Percentiles rank a stretch among this genome's conserved stretches.
Evolutionary conservation across 495 filamentous ascomycete species (phyloP).

Genomic region (Penicillium dipodomyicola): DNA sequence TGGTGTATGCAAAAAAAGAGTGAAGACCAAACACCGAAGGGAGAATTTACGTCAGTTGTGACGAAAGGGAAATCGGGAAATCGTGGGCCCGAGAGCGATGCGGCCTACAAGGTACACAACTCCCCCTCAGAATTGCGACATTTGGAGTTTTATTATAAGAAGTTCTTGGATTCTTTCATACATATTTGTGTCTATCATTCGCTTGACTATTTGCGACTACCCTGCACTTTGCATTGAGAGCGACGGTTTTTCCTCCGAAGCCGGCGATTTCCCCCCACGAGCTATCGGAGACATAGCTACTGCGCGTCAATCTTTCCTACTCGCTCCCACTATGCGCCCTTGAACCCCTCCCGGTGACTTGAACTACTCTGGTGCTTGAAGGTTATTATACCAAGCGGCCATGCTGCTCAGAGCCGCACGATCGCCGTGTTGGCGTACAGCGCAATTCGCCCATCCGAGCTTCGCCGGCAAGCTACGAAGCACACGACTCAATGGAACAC

Average conservation of each 20-base stretch:
- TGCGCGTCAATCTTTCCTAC: conserved; percentile 15
- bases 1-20: conserved; percentile 22
- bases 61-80: conserved; percentile 25
- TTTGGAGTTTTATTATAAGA: conserved; percentile 6
- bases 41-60: conserved; percentile 37
- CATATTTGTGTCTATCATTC: conserved; percentile 4
- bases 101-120: conserved; percentile 18
- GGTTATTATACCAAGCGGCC: conserved; percentile 15
- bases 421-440: conserved; percentile 41
- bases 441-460: conserved; percentile 32
- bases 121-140: conserved; percentile 25
- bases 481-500: conserved; percentile 25
- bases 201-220: background rate
- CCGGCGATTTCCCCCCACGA: conserved; percentile 34
- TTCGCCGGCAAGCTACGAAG: conserved; percentile 31
- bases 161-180: background rate
- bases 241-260: conserved; percentile 38
- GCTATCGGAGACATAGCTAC: conserved; percentile 22
- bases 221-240: background rate
- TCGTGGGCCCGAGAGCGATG: conserved; percentile 27
- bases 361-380: background rate
- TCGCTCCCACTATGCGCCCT: conserved; percentile 31
- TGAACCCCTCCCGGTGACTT: conserved; percentile 15
- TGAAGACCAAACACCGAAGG: conserved; percentile 4
- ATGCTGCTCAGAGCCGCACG: conserved; percentile 49